A percentile compares a stretch with the other conserved stretches of the same genome.
phyloP scores from a whole-genome alignment of 2,329 filamentous ascomycete genomes.

The Colletotrichum lentis region DNA sequence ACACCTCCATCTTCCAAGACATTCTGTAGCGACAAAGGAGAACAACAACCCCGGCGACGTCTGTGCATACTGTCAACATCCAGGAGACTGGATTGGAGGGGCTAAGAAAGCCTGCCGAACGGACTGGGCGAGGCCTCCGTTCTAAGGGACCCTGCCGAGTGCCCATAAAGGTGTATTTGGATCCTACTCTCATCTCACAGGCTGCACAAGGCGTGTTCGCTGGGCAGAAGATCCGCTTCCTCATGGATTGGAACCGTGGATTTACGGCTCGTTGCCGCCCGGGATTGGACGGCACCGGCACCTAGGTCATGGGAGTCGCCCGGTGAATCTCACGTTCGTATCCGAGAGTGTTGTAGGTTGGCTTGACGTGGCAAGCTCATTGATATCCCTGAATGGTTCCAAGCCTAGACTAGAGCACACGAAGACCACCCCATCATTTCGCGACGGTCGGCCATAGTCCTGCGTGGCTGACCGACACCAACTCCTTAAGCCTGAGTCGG shows the following conservation, averaged over 20 bases:
- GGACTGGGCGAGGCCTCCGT: not conserved
- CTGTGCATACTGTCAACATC: not conserved
- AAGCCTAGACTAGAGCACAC: conserved; percentile 13
- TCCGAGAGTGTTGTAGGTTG: not conserved
- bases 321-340: not conserved
- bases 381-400: conserved; percentile 19
- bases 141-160: not conserved
- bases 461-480: conserved; percentile 23
- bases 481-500: conserved; percentile 8
- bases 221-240: not conserved
- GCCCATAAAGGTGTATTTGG: not conserved
- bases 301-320: not conserved
- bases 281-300: not conserved
- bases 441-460: conserved; percentile 11
- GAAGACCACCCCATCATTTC: conserved; percentile 16
- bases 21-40: conserved; percentile 6
- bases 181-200: not conserved
- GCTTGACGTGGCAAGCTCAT: conserved; percentile 35
- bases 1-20: conserved; percentile 1
- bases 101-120: not conserved
- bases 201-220: too few species aligned
- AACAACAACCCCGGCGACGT: not conserved
- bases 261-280: not conserved
- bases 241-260: too few species aligned
- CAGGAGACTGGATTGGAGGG: not conserved